A percentile compares a stretch with the other conserved stretches of the same genome.
These are phyloP conservation scores for Arthrobotrys iridis DNA, from an alignment of 2,329 filamentous ascomycete genomes.

Conservation along the genomic window DNA sequence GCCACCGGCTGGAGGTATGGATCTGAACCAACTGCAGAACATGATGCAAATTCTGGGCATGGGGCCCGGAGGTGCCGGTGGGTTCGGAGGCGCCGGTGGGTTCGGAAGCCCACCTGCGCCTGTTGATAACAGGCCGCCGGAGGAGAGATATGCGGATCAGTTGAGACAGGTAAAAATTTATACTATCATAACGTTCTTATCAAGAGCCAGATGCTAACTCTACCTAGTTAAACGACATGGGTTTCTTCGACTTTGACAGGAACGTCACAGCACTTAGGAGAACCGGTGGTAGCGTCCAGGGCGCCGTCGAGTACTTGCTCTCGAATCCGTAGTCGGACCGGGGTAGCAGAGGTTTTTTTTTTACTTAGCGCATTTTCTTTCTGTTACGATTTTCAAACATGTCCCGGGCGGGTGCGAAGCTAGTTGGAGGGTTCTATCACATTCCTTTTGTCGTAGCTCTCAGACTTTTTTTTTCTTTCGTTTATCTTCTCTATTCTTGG, in stretches of 20 bases:
- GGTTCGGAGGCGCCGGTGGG: conserved; percentile 59
- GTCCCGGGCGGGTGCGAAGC: no score
- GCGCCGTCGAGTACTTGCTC: conserved; percentile 81
- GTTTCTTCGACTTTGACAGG: conserved; percentile 94
- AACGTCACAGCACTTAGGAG: conserved; percentile 89
- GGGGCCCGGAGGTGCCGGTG: conserved; percentile 54
- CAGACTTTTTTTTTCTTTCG: not conserved
- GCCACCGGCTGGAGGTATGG: conserved; percentile 66
- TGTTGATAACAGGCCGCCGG: conserved; percentile 84
- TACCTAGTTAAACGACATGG: conserved; percentile 93
- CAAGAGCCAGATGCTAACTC: not conserved
- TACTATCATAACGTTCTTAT: not conserved
- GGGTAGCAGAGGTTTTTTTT: not conserved
- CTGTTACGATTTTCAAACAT: not conserved
- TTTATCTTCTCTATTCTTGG: not conserved
- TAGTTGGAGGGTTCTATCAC: no score
- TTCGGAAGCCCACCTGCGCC: conserved; percentile 66
- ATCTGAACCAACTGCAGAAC: conserved; percentile 69
- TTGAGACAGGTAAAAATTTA: conserved; percentile 65
- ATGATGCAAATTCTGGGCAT: conserved; percentile 66
- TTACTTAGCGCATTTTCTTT: not conserved
- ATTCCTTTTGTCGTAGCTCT: not conserved
- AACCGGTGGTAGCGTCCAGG: conserved; percentile 92
- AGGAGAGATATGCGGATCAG: conserved; percentile 91
- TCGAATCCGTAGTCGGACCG: conserved; percentile 16